These are phyloP conservation scores for Jaltomata sinuosa DNA, from an alignment of 257 asterid species.

Conservation along the genomic window DNA sequence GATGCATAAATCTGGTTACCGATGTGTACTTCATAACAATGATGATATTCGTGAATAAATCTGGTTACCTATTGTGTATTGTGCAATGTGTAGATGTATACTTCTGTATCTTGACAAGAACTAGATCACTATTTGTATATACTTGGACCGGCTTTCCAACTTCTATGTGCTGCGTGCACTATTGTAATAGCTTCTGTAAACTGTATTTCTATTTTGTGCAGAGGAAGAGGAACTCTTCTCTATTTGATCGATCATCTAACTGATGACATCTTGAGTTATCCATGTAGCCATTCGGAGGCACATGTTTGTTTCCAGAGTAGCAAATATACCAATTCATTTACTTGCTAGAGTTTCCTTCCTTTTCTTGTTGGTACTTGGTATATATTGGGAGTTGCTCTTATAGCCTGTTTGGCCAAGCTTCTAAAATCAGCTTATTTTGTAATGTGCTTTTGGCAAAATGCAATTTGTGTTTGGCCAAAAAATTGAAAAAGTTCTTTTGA, in stretches of 20 bases:
- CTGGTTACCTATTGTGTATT: neutral
- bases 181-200: neutral
- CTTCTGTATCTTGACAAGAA: neutral
- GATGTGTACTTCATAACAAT: neutral
- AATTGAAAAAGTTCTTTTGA: too few relatives aligned
- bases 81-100: neutral
- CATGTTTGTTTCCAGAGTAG: neutral
- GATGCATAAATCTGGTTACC: slow-evolving; percentile 8
- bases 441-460: too few relatives aligned
- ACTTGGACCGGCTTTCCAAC: neutral
- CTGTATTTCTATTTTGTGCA: neutral
- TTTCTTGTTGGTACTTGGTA: neutral
- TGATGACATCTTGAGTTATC: neutral
- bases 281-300: neutral
- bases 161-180: neutral
- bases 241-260: neutral
- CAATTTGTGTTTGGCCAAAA: too few relatives aligned
- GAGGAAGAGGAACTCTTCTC: neutral
- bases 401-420: too few relatives aligned
- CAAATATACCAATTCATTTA: neutral
- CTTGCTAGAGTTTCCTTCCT: neutral
- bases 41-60: neutral
- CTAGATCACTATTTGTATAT: neutral
- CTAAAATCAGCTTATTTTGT: too few relatives aligned
- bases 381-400: neutral